A percentile compares a stretch with the other conserved stretches of the same genome.
These are phyloP conservation scores for Colletotrichum tanaceti DNA, from an alignment of 2,329 filamentous ascomycete genomes.

Conservation along the genomic window DNA sequence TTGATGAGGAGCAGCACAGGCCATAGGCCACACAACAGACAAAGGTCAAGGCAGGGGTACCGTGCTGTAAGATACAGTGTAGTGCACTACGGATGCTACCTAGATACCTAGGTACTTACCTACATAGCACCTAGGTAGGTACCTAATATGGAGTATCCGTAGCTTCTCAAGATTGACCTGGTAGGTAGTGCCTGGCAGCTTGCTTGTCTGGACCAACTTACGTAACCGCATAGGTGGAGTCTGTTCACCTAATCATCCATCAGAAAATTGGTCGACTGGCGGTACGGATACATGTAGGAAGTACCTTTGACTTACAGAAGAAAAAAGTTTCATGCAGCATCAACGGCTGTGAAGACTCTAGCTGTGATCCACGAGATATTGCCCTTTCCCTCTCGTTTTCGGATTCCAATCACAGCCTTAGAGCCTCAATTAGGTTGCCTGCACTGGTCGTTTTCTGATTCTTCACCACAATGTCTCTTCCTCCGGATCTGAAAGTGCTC, in stretches of 20 bases:
- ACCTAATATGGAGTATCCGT: too few species aligned
- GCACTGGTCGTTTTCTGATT: too few species aligned
- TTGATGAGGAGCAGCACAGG: constrained; percentile 23
- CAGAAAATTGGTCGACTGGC: background rate
- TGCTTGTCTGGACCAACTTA: constrained; percentile 10
- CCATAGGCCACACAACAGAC: constrained; percentile 18
- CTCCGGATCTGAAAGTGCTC: constrained; percentile 71
- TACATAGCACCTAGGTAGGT: too few species aligned
- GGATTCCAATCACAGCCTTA: background rate
- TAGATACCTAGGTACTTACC: too few species aligned
- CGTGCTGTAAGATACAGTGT: too few species aligned
- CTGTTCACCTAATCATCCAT: constrained; percentile 4
- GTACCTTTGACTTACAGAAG: constrained; percentile 39
- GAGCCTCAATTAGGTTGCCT: background rate
- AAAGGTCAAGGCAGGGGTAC: constrained; percentile 13
- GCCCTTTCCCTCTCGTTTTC: background rate
- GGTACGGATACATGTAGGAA: constrained; percentile 22
- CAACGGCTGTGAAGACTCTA: constrained; percentile 25
- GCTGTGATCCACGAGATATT: constrained; percentile 18
- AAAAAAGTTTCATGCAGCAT: constrained; percentile 40
- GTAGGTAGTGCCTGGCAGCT: background rate
- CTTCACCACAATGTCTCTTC: constrained; percentile 52
- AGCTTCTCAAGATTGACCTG: constrained; percentile 1
- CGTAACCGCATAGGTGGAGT: constrained; percentile 9
- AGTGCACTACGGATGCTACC: too few species aligned